Conservation (phyloP, 805 yeast genomes). For the Yarrowia bubula region DNA sequence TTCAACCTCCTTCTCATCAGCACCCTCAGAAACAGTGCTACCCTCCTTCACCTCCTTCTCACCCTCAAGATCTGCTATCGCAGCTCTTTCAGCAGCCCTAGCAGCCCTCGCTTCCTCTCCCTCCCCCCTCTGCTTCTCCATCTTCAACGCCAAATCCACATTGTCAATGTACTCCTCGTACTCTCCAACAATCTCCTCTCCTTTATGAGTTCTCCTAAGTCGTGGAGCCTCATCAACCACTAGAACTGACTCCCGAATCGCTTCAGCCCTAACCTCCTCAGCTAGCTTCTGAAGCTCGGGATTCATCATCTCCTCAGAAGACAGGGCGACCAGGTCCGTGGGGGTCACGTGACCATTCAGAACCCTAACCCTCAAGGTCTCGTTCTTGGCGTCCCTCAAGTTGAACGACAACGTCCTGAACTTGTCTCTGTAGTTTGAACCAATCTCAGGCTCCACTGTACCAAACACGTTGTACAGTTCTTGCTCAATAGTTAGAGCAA, state of each 20-base stretch:
- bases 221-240: conserved; percentile 59
- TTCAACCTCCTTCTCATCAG: not conserved
- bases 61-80: not conserved
- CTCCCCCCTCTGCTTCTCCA: conserved; percentile 12
- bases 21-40: too few species aligned
- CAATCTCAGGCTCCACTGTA: conserved; percentile 37
- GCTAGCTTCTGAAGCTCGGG: conserved; percentile 72
- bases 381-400: conserved; percentile 56
- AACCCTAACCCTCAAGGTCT: conserved; percentile 55
- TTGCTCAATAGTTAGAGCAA: conserved; percentile 53
- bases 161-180: conserved; percentile 40
- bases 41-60: not conserved
- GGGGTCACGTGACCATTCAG: conserved; percentile 54
- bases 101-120: conserved; percentile 32
- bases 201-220: conserved; percentile 79
- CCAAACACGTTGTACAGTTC: conserved; percentile 47
- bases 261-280: conserved; percentile 65
- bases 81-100: conserved; percentile 27
- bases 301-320: conserved; percentile 73
- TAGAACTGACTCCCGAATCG: conserved; percentile 65
- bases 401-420: conserved; percentile 65
- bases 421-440: conserved; percentile 59
- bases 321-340: conserved; percentile 57
- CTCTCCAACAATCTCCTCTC: conserved; percentile 74
- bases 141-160: conserved; percentile 4